A percentile compares a stretch with the other conserved stretches of the same genome.
Evolutionary conservation across 208 protist species (phyloP).

Genomic region (Trypanosoma melophagium): DNA sequence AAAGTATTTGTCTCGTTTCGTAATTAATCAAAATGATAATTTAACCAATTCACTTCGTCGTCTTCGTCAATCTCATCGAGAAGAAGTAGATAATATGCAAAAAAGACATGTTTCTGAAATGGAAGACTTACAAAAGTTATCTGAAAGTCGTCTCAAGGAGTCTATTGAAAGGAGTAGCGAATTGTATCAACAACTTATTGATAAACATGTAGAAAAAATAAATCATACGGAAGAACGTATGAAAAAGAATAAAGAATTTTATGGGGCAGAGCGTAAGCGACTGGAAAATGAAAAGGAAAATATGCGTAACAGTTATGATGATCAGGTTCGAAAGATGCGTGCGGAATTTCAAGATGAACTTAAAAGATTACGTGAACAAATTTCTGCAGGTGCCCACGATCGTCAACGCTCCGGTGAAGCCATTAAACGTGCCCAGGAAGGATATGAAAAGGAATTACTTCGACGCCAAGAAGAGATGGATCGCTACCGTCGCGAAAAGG

Average conservation of each 20-base stretch:
- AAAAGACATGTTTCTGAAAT: constrained; percentile 16
- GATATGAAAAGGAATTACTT: constrained; percentile 43
- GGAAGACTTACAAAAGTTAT: constrained; percentile 17
- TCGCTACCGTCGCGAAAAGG: constrained; percentile 28
- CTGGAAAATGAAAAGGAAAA: constrained; percentile 48
- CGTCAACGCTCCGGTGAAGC: constrained; percentile 43
- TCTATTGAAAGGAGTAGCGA: constrained; percentile 22
- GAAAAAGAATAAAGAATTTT: constrained; percentile 48
- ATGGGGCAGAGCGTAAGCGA: constrained; percentile 46
- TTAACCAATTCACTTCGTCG: constrained; percentile 3
- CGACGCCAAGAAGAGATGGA: constrained; percentile 50
- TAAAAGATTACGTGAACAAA: constrained; percentile 36
- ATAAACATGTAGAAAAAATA: constrained; percentile 22
- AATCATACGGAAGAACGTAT: constrained; percentile 36
- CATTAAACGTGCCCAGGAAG: constrained; percentile 45
- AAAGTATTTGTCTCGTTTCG: neutral
- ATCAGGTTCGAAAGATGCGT: constrained; percentile 31
- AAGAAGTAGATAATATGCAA: constrained; percentile 16
- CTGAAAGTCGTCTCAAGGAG: constrained; percentile 13
- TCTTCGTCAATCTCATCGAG: constrained; percentile 5
- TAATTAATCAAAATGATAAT: constrained; percentile 1
- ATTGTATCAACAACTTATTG: constrained; percentile 23
- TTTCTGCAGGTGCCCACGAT: constrained; percentile 33
- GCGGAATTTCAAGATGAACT: constrained; percentile 50
- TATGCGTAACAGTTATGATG: constrained; percentile 30